These are phyloP conservation scores for Boletales sp. DNA, from an alignment of 768 basidiomycete species.

Conservation along the genomic window DNA sequence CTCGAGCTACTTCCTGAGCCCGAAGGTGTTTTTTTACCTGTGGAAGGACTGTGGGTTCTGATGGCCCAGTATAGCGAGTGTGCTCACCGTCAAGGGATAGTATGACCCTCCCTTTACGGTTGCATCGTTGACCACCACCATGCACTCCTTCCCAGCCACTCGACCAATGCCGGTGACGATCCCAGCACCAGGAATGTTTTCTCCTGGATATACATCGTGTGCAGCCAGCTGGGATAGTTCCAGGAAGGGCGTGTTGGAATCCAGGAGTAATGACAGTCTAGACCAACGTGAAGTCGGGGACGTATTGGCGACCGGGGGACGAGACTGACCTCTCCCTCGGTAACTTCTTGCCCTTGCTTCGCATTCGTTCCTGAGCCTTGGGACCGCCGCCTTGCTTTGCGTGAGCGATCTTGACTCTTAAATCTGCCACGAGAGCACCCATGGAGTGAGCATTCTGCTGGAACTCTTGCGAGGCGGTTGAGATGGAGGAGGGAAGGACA, in stretches of 20 bases:
- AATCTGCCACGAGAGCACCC: slow-evolving; percentile 62
- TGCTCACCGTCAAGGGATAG: slow-evolving; percentile 73
- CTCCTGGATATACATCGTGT: slow-evolving; percentile 76
- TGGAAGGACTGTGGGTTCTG: slow-evolving; percentile 1
- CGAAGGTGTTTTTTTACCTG: slow-evolving; percentile 94
- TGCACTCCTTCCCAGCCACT: slow-evolving; percentile 78
- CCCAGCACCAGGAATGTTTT: slow-evolving; percentile 82
- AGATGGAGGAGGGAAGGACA: slow-evolving; percentile 69
- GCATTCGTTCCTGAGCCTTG: slow-evolving; percentile 73
- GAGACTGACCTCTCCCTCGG: slow-evolving; percentile 72
- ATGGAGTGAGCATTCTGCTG: slow-evolving; percentile 61
- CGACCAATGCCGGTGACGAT: slow-evolving; percentile 85
- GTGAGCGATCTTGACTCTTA: slow-evolving; percentile 55
- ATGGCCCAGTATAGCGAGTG: not conserved
- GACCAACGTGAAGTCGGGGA: slow-evolving; percentile 1
- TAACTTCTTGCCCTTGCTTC: slow-evolving; percentile 73
- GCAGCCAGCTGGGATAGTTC: slow-evolving; percentile 86
- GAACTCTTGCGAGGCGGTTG: slow-evolving; percentile 70
- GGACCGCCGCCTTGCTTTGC: slow-evolving; percentile 70
- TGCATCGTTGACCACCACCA: slow-evolving; percentile 91
- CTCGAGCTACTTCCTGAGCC: slow-evolving; percentile 91
- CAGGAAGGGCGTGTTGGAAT: slow-evolving; percentile 85
- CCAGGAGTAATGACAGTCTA: slow-evolving; percentile 72
- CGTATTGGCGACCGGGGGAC: not conserved
- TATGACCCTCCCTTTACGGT: slow-evolving; percentile 93